Conservation (phyloP, 345 rosid species). For the Lepidium sativum region DNA sequence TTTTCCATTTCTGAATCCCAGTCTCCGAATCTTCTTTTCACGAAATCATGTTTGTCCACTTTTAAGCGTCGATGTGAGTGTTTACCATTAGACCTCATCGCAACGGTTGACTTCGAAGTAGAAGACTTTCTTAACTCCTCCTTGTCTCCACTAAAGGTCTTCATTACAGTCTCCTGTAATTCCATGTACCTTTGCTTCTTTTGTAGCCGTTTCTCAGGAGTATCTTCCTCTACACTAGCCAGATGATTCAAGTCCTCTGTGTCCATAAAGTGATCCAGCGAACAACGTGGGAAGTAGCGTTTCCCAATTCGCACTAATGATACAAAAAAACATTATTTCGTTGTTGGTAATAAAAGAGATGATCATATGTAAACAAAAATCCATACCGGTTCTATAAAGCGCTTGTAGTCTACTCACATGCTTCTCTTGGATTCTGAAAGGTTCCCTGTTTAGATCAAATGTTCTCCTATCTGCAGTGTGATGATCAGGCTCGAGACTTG, state of each 20-base stretch:
- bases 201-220: slow-evolving; percentile 37
- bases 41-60: neutral
- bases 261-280: slow-evolving; percentile 72
- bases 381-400: slow-evolving; percentile 64
- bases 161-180: slow-evolving; percentile 44
- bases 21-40: neutral
- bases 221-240: slow-evolving; percentile 42
- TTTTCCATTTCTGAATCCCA: neutral
- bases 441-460: slow-evolving; percentile 56
- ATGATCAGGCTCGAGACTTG: slow-evolving; percentile 30
- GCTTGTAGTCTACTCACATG: slow-evolving; percentile 56
- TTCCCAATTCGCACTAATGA: slow-evolving; percentile 66
- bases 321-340: neutral
- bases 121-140: slow-evolving; percentile 46
- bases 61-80: slow-evolving; percentile 11
- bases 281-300: slow-evolving; percentile 73
- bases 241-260: slow-evolving; percentile 48
- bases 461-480: slow-evolving; percentile 33
- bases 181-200: slow-evolving; percentile 55
- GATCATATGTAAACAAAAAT: neutral
- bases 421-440: slow-evolving; percentile 61
- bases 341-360: neutral
- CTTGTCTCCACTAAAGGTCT: slow-evolving; percentile 61
- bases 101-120: slow-evolving; percentile 15
- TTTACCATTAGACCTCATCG: neutral